Evolutionary conservation across 768 basidiomycete genomes (phyloP).

Genomic region (Cystobasidium onofrii): DNA sequence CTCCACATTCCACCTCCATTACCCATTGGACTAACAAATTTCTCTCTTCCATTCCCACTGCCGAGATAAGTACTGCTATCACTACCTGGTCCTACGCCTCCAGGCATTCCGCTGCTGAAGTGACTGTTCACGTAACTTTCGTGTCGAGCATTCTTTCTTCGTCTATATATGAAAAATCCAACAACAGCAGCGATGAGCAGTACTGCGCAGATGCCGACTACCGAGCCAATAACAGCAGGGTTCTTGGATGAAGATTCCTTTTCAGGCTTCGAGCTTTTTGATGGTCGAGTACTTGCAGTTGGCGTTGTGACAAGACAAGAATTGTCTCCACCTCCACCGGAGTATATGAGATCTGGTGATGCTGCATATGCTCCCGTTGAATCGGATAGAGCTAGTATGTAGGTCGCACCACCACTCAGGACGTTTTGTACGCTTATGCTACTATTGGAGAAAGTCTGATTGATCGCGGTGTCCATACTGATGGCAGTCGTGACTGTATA

Average conservation of each 20-base stretch:
- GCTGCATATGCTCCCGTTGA: not conserved
- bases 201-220: not conserved
- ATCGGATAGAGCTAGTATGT: conserved; percentile 28
- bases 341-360: conserved; percentile 20
- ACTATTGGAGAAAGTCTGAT: conserved; percentile 24
- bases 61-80: not conserved
- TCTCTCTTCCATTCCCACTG: conserved; percentile 4
- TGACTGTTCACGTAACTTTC: not conserved
- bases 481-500: conserved; percentile 12
- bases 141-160: not conserved
- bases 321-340: conserved; percentile 23
- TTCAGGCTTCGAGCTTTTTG: not conserved
- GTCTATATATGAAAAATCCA: not conserved
- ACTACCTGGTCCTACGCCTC: not conserved
- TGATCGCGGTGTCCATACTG: not conserved
- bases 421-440: not conserved
- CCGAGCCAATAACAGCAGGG: not conserved
- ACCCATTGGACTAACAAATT: conserved; percentile 9
- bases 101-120: not conserved
- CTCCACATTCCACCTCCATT: conserved; percentile 28
- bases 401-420: conserved; percentile 13
- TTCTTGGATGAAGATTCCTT: not conserved
- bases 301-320: conserved; percentile 13
- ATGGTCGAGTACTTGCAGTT: not conserved
- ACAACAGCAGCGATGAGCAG: not conserved